Base-by-base conservation (phyloP, 202 grass and related monocot genomes). In the Schoenoplectus triqueter region DNA sequence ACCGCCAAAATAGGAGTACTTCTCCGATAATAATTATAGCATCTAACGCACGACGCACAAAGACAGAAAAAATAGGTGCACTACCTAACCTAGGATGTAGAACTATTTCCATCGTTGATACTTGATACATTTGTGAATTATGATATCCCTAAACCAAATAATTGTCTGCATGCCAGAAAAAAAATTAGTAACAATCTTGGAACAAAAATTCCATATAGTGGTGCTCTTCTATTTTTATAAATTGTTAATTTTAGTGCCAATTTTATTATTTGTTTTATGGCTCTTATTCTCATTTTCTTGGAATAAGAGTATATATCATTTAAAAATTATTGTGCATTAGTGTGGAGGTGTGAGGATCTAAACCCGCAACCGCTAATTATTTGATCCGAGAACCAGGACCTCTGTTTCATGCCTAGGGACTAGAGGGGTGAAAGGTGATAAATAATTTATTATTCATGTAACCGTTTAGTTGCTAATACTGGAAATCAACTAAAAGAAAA, bases 31-130 rank as follows among this genome's bases (percentile, higher is more conserved):
- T n/a, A 74, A 74, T 54, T 11, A 54, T 74, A 22, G 71, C 71
- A 74, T 74, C 71, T 74, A 74, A 22, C 47, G 47, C 71, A 74
- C 71, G 71, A 74, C 19, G 48, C 71, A 54, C 71, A 74, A 74
- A 74, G 71, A 52, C 48, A 74, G 3, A 74, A 18, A 31, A 68
- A 51, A 74, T 54, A 74, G 66, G 55, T 17, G 14, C 44, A 14
- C 31, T 61, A 61, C 54, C 75, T 61, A 61, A 78, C 75, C 75
- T 61, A 78, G 54, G 75, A 78, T 78, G 75, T 78, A 78, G 75
- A 77, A 60, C 75, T 78, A 78, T 78, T 78, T 45, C 75, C 6
- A 78, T 31, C 61, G 10, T 59, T 42, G 74, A 45, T 78, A 44
- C 75, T 59, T 42, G 74, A 45, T 78, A 44, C 75, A 78, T 78